Conservation (phyloP, 176 grass and related monocot species). For the Pontederia paniculata region DNA sequence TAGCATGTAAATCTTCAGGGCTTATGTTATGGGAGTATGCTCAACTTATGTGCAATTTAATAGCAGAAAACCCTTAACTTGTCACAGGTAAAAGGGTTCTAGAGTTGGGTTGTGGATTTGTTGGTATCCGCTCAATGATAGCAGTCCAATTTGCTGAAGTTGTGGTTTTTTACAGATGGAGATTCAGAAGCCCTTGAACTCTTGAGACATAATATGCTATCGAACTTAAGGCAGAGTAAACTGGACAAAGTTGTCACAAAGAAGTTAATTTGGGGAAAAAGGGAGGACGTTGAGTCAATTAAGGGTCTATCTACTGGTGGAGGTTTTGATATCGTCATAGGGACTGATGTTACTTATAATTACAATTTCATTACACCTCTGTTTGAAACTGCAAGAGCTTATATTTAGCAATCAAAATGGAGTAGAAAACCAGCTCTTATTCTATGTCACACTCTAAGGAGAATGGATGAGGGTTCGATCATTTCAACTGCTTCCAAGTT, state of each 20-base stretch:
- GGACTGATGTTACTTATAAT: conserved; percentile 78
- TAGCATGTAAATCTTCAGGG: conserved; percentile 81
- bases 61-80: conserved; percentile 78
- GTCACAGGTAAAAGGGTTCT: conserved; percentile 60
- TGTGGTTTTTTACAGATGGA: conserved; percentile 73
- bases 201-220: conserved; percentile 44
- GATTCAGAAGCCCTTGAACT: conserved; percentile 64
- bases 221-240: conserved; percentile 44
- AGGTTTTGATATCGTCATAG: conserved; percentile 79
- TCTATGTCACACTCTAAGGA: conserved; percentile 79
- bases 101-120: conserved; percentile 74
- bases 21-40: conserved; percentile 92
- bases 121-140: conserved; percentile 89
- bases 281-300: conserved; percentile 29
- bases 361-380: conserved; percentile 63
- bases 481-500: conserved; percentile 25
- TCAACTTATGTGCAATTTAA: conserved; percentile 60
- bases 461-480: conserved; percentile 57
- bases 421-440: conserved; percentile 29
- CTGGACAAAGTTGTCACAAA: conserved; percentile 30
- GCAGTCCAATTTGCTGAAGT: conserved; percentile 38
- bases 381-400: conserved; percentile 63
- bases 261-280: conserved; percentile 68
- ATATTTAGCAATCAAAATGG: conserved; percentile 26
- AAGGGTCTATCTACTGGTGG: conserved; percentile 25